These are phyloP conservation scores for Papiliotrema terrestris DNA, from an alignment of 1,284 basidiomycete genomes.

Conservation along the genomic window DNA sequence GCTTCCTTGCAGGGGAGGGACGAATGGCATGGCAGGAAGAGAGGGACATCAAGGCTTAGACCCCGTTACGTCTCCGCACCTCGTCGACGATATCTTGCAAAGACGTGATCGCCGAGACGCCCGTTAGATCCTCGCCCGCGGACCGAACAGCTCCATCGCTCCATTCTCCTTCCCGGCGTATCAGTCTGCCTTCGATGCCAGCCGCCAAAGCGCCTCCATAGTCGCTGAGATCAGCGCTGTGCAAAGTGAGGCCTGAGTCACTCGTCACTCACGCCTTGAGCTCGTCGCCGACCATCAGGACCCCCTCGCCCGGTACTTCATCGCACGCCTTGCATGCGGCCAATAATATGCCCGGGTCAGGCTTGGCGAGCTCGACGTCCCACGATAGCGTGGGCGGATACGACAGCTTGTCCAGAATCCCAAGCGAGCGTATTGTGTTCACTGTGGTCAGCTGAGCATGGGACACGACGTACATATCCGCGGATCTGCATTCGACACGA, in stretches of 20 bases:
- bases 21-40: no score
- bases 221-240: constrained; percentile 30
- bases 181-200: constrained; percentile 39
- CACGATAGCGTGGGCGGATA: constrained; percentile 43
- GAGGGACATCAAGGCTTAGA: neutral
- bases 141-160: constrained; percentile 42
- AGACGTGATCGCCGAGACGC: constrained; percentile 24
- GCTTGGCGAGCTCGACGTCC: constrained; percentile 42
- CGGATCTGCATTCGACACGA: constrained; percentile 48
- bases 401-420: constrained; percentile 32
- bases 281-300: constrained; percentile 49
- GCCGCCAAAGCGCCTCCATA: constrained; percentile 36
- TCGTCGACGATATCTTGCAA: constrained; percentile 35
- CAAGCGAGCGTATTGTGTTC: constrained; percentile 37
- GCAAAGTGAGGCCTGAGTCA: neutral
- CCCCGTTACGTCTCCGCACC: constrained; percentile 4
- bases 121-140: constrained; percentile 29
- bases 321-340: constrained; percentile 28
- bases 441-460: constrained; percentile 17
- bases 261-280: constrained; percentile 38
- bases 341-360: constrained; percentile 35
- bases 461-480: constrained; percentile 36
- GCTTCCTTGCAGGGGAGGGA: no score
- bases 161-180: constrained; percentile 43
- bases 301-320: constrained; percentile 29